Evolutionary conservation across 352 stramenopile genomes (phyloP), one percentile per base, ranked within the genome.

Genomic region (Globisporangium cederbergense): DNA sequence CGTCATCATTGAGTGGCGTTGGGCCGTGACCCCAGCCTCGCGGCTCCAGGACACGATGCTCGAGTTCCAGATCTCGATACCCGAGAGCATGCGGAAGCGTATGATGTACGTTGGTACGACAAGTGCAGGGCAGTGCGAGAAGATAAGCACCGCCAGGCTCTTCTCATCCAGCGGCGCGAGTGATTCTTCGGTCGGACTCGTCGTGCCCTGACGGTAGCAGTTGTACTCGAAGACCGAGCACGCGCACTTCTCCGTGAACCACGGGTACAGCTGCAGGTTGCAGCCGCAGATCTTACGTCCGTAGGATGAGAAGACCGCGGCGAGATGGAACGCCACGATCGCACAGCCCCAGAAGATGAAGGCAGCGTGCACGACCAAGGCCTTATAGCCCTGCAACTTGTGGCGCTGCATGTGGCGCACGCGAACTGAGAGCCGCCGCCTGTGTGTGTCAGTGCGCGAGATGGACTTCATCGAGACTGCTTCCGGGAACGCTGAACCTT

Each of bases 51-150:
- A 22, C 0, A 46, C 18, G 20, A 79, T 60, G 14, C 36, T 63
- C 3, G 60, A 66, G n/a, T 68, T 71, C 66, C 63, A 75, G 30
- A 79, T 53, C 25, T 77, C 64, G n/a, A 79, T 36, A 0, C 66
- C 70, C 3, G 67, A 36, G 9, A 79, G 61, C 9, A 55, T 64
- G 18, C 6, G 25, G 28, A 79, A 73, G 7, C 28, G 28, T 22
- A 36, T 49, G 43, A 79, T 65, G 16, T 45, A 20, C 11, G 20
- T 38, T 1, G 70, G 62, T 25, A 77, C 60, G 0, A 51, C 54
- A 5, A 79, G 51, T 20, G 36, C 45, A 1, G 62, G 30, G 42
- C 66, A 79, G 20, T 76, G 66, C 11, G 60, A 58, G 28, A 77
- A 55, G 22, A 68, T 49, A 3, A 79, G 46, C 11, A 71, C 49